A percentile compares a stretch with the other conserved stretches of the same genome.
Evolutionary conservation across 805 yeast species (phyloP).

Genomic region (Lachancea meyersii): DNA sequence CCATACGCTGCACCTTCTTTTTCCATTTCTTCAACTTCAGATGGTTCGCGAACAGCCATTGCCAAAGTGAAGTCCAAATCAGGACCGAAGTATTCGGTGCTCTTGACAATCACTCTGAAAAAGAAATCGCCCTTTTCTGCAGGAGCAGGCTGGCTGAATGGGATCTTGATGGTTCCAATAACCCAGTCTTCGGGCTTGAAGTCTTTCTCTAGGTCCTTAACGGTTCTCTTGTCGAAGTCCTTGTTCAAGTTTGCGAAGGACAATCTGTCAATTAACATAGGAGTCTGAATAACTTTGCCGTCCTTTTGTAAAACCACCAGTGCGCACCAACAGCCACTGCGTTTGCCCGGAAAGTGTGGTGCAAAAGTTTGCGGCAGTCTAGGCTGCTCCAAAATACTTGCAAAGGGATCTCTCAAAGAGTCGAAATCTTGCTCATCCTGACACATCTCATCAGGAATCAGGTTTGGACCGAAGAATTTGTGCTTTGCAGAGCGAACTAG

Average conservation of each 20-base stretch:
- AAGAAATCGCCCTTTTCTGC: constrained; percentile 54
- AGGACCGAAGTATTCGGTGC: constrained; percentile 73
- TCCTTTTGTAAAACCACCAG: constrained; percentile 69
- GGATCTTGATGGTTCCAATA: constrained; percentile 71
- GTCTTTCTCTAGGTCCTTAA: constrained; percentile 28
- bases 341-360: constrained; percentile 66
- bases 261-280: constrained; percentile 31
- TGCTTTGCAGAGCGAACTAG: constrained; percentile 67
- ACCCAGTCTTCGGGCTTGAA: constrained; percentile 36
- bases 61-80: constrained; percentile 68
- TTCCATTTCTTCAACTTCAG: constrained; percentile 30
- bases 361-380: constrained; percentile 56
- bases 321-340: constrained; percentile 55
- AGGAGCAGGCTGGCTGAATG: constrained; percentile 74
- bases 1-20: constrained; percentile 57
- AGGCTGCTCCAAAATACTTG: constrained; percentile 64
- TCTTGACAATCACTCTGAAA: constrained; percentile 65
- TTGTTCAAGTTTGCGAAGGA: constrained; percentile 26
- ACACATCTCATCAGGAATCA: constrained; percentile 29
- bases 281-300: constrained; percentile 68
- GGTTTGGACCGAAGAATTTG: constrained; percentile 44
- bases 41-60: constrained; percentile 61
- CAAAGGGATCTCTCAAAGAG: constrained; percentile 63
- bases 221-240: constrained; percentile 27
- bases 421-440: constrained; percentile 60